These are phyloP conservation scores for Trichoderma sp. DNA, from an alignment of 2,329 filamentous ascomycete species.

Conservation along the genomic window DNA sequence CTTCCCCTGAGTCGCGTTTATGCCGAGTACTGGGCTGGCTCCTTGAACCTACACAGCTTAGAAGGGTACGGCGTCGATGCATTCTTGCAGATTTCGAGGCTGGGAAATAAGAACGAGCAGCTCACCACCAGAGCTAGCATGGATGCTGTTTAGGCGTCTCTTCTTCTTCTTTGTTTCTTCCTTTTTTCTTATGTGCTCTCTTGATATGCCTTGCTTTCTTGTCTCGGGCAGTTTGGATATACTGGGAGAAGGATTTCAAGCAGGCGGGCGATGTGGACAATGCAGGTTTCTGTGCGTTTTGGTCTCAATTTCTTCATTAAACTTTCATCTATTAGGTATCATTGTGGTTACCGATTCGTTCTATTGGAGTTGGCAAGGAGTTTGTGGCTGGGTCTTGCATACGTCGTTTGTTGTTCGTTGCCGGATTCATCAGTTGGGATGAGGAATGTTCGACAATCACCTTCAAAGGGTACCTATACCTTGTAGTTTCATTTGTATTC, in stretches of 20 bases:
- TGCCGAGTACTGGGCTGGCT: constrained; percentile 97
- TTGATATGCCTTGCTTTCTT: background rate
- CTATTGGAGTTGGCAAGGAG: constrained; percentile 6
- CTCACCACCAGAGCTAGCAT: constrained; percentile 77
- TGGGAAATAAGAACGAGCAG: constrained; percentile 98
- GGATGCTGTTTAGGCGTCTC: constrained; percentile 65
- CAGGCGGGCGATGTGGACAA: constrained; percentile 7
- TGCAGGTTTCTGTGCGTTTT: background rate
- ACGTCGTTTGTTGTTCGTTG: background rate
- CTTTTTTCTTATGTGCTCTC: background rate
- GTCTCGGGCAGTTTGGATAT: background rate
- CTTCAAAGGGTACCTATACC: background rate
- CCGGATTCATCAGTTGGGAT: background rate
- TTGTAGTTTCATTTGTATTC: background rate
- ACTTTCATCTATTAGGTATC: background rate
- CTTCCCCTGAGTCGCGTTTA: constrained; percentile 92
- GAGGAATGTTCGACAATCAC: background rate
- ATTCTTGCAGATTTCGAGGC: constrained; percentile 92
- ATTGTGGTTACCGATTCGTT: background rate
- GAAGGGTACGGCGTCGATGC: constrained; percentile 96
- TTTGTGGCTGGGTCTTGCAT: background rate
- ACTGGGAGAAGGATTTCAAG: background rate
- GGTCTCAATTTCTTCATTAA: background rate
- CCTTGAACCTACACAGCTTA: constrained; percentile 84
- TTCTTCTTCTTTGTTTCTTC: background rate